Conservation (phyloP, 306 rosid species). For the Echinosophora koreensis region DNA sequence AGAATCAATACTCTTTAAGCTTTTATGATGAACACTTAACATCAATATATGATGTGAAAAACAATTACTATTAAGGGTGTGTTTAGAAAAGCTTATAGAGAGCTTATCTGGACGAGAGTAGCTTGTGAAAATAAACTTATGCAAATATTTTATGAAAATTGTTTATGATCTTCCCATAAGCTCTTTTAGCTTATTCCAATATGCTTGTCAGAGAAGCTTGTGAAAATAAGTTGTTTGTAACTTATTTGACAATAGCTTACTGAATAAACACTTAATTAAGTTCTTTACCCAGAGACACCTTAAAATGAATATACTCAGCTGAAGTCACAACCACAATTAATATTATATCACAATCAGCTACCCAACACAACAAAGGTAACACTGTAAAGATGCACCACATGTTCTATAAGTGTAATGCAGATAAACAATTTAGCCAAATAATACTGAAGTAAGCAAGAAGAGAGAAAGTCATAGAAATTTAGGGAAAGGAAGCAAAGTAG, state of each 20-base stretch:
- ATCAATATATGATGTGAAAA: not conserved
- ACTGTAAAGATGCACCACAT: constrained; percentile 16
- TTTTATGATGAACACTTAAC: not conserved
- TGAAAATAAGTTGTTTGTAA: too few species aligned
- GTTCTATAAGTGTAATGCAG: constrained; percentile 33
- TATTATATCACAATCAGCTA: not conserved
- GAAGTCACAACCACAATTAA: constrained; percentile 22
- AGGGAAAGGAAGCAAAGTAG: not conserved
- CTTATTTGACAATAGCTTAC: too few species aligned
- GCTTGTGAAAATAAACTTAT: too few species aligned
- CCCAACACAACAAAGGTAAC: constrained; percentile 35
- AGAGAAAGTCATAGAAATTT: not conserved
- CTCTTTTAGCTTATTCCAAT: too few species aligned
- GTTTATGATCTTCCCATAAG: too few species aligned
- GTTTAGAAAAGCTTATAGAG: too few species aligned
- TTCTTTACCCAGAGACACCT: too few species aligned
- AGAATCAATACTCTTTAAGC: not conserved
- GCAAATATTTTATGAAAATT: too few species aligned
- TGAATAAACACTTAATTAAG: too few species aligned
- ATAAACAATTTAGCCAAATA: constrained; percentile 22
- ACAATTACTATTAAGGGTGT: not conserved
- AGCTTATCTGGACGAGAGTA: too few species aligned
- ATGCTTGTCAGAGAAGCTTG: too few species aligned
- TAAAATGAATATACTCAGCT: constrained; percentile 15
- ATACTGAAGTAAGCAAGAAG: not conserved